Percentiles rank a stretch among this genome's conserved stretches.
These are phyloP conservation scores for Closterium sp. DNA, from an alignment of 139 green algal genomes.

Conservation along the genomic window DNA sequence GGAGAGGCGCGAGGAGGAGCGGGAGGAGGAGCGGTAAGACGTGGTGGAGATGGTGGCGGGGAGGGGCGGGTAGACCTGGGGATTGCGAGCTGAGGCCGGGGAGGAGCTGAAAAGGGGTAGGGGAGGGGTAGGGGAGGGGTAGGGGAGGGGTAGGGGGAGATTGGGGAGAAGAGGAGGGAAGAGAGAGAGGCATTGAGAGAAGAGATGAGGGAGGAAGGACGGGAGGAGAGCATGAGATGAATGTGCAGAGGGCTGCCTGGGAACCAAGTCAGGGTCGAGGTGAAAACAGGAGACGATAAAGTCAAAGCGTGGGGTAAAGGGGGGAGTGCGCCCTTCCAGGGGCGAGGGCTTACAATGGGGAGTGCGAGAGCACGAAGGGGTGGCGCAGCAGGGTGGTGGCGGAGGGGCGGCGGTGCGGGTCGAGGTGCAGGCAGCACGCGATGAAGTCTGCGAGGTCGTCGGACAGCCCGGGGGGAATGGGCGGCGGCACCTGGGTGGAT, in stretches of 20 bases:
- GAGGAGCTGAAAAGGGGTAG: background rate
- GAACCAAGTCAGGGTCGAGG: too few relatives aligned
- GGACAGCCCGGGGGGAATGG: constrained; percentile 62
- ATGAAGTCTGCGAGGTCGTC: constrained; percentile 84
- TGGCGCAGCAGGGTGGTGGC: constrained; percentile 9
- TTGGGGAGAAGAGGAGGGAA: background rate
- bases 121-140: too few relatives aligned
- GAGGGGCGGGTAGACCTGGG: background rate
- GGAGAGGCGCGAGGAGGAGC: background rate
- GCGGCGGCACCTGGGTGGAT: constrained; percentile 68
- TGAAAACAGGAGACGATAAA: too few relatives aligned
- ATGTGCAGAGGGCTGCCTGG: too few relatives aligned
- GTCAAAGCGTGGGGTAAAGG: too few relatives aligned
- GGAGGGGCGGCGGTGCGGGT: constrained; percentile 10
- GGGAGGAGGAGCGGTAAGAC: background rate
- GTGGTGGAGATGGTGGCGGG: background rate
- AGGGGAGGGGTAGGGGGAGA: too few relatives aligned
- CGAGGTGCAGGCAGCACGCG: constrained; percentile 75
- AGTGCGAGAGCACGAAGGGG: constrained; percentile 23
- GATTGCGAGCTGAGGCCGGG: background rate
- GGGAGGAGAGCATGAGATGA: background rate
- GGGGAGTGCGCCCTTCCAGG: too few relatives aligned
- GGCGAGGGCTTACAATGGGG: too few relatives aligned
- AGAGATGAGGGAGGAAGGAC: background rate
- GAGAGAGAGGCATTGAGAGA: background rate